Evolutionary conservation across 768 basidiomycete genomes (phyloP).

Genomic region (Collybiopsis luxurians): DNA sequence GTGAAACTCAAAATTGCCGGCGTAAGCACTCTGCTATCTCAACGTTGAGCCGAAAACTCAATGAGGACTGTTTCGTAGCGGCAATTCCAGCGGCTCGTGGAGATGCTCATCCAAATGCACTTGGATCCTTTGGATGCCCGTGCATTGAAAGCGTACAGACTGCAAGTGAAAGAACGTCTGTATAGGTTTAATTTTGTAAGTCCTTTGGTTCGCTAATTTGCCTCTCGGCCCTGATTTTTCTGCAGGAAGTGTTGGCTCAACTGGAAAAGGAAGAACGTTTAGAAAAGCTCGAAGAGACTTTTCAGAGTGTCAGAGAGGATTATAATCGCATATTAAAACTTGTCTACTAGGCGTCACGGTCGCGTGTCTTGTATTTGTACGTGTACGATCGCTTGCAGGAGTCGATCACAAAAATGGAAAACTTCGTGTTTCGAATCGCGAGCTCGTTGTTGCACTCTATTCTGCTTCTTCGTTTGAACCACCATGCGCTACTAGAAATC

Average conservation of each 20-base stretch:
- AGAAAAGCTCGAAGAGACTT: slow-evolving; percentile 91
- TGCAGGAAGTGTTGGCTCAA: slow-evolving; percentile 83
- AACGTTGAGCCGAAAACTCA: not conserved
- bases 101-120: slow-evolving; percentile 82
- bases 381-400: too few relatives aligned
- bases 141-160: slow-evolving; percentile 63
- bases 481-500: not conserved
- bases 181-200: slow-evolving; percentile 94
- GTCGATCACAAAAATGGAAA: too few relatives aligned
- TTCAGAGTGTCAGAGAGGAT: slow-evolving; percentile 79
- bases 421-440: too few relatives aligned
- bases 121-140: slow-evolving; percentile 60
- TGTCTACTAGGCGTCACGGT: slow-evolving; percentile 25
- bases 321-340: slow-evolving; percentile 76
- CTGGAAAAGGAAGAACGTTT: slow-evolving; percentile 84
- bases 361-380: not conserved
- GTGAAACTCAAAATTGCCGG: slow-evolving; percentile 85
- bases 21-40: slow-evolving; percentile 40
- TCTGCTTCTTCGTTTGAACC: not conserved
- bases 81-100: slow-evolving; percentile 88
- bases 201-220: slow-evolving; percentile 12
- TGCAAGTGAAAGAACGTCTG: slow-evolving; percentile 93
- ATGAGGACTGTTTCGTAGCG: slow-evolving; percentile 47
- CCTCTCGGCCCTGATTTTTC: not conserved
- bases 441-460: not conserved